These are phyloP conservation scores for Sphagnum contortum DNA, from an alignment of 225 moss, liverwort and hornwort genomes.

Conservation along the genomic window DNA sequence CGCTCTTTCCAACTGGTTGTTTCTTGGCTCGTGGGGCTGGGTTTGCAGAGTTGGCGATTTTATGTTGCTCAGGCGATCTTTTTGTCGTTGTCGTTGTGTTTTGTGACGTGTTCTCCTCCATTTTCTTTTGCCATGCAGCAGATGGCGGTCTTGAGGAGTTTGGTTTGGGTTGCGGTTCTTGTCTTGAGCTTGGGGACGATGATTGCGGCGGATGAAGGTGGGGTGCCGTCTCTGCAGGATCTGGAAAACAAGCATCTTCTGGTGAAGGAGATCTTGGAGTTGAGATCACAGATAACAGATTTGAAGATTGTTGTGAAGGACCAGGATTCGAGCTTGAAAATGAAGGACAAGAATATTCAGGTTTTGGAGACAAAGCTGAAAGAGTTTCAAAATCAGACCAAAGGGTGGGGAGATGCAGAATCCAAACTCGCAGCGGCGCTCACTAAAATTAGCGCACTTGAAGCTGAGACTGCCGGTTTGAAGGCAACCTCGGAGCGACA, in stretches of 20 bases:
- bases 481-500: slow-evolving; percentile 27
- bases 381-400: slow-evolving; percentile 24
- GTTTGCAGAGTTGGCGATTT: too few species aligned
- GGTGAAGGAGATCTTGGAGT: slow-evolving; percentile 9
- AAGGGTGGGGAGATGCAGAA: slow-evolving; percentile 13
- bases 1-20: too few species aligned
- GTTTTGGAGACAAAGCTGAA: slow-evolving; percentile 37
- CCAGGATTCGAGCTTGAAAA: slow-evolving; percentile 18
- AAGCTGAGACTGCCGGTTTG: slow-evolving; percentile 20
- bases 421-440: slow-evolving; percentile 35
- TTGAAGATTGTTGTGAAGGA: slow-evolving; percentile 22
- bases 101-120: too few species aligned
- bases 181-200: neutral
- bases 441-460: slow-evolving; percentile 38
- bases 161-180: too few species aligned
- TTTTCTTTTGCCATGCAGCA: too few species aligned
- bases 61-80: too few species aligned
- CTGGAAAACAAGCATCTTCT: slow-evolving; percentile 2
- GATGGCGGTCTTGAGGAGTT: too few species aligned
- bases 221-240: neutral
- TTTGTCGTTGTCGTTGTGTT: too few species aligned
- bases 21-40: too few species aligned
- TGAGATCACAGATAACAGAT: slow-evolving; percentile 17
- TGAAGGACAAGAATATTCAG: slow-evolving; percentile 19
- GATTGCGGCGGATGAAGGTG: slow-evolving; percentile 13